Conservation (phyloP, 768 basidiomycete species). For the Fibroporia radiculosa region DNA sequence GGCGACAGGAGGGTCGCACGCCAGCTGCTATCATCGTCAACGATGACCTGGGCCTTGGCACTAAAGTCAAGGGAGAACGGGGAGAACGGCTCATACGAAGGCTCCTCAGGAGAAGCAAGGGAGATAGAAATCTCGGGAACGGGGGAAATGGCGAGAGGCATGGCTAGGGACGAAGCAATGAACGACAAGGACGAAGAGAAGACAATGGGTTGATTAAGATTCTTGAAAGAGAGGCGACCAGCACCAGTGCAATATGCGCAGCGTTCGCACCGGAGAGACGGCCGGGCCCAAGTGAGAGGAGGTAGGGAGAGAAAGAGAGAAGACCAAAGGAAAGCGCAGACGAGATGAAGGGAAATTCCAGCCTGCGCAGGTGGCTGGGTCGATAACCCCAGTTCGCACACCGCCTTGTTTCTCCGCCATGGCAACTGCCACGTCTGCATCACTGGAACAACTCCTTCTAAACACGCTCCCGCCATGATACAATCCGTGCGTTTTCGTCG, state of each 20-base stretch:
- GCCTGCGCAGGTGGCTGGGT: slow-evolving; percentile 2
- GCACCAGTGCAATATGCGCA: slow-evolving; percentile 23
- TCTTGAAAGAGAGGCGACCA: slow-evolving; percentile 22
- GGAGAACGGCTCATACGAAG: slow-evolving; percentile 48
- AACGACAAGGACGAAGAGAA: slow-evolving; percentile 40
- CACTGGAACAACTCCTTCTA: no score
- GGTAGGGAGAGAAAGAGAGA: slow-evolving; percentile 26
- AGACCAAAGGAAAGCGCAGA: slow-evolving; percentile 15
- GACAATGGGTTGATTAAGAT: slow-evolving; percentile 15
- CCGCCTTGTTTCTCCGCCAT: slow-evolving; percentile 4
- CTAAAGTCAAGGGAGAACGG: slow-evolving; percentile 39
- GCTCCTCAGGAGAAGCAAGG: slow-evolving; percentile 51
- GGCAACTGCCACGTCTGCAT: slow-evolving; percentile 1
- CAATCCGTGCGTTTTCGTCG: no score
- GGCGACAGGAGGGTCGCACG: slow-evolving; percentile 53
- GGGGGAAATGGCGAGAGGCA: slow-evolving; percentile 28
- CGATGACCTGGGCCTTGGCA: slow-evolving; percentile 10
- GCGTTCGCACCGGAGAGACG: slow-evolving; percentile 15
- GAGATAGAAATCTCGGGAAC: slow-evolving; percentile 69
- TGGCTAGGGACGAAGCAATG: slow-evolving; percentile 18
- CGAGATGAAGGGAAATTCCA: slow-evolving; percentile 11
- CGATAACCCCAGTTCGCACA: neutral
- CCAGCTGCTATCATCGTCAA: slow-evolving; percentile 41
- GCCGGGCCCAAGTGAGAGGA: slow-evolving; percentile 20
- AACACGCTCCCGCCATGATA: no score